Evolutionary conservation across 2,329 filamentous ascomycete species (phyloP), one percentile per base, ranked within the genome.

Genomic region (Akanthomyces lecanii): DNA sequence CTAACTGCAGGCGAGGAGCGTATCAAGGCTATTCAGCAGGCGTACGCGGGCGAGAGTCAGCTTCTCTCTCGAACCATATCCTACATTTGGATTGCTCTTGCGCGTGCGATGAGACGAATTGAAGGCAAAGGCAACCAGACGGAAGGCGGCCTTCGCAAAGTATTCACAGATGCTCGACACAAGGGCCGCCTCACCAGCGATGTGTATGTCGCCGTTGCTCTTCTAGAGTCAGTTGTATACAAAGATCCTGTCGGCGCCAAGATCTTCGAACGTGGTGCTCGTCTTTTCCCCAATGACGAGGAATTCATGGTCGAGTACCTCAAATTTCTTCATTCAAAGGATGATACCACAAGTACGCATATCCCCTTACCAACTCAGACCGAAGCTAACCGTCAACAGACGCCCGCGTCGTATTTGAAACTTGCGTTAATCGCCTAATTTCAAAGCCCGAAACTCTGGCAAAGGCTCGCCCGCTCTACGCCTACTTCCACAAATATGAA

Each of bases 191-290:
- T 99, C 52, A 95, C 92, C 8, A 96, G 92, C 69, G 95, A 98
- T 73, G 91, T 97, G 6, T 99, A 99, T 72, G 90, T 97, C 61
- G 92, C 92, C 1, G 92, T 92, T 68, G 95, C 96, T 18, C 82
- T 96, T 64, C 90, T 99, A 71, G 95, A 99, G 74, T 94, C 95
- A 72, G 89, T 96, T 69, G 96, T 96, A 68, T 99, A 99, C 76
- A 95, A 96, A 71, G 95, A 98, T 70, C 85, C 89, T 0, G 91
- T 95, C 0, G 94, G 93, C 1, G 91, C 90, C 50, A 97, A 95
- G 77, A 98, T 99, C 65, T 96, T 98, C 68, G 95, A 99, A 73
- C 89, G 94, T 52, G 95, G 95, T 23, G 88, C 94, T 66, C 95
- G 92, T 71, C 81, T 99, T 14, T 99, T 98, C 72, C 94, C 94